Evolutionary conservation across 208 protist genomes (phyloP), one percentile per base, ranked within the genome.

Genomic region (Acanthamoeba castellanii): DNA sequence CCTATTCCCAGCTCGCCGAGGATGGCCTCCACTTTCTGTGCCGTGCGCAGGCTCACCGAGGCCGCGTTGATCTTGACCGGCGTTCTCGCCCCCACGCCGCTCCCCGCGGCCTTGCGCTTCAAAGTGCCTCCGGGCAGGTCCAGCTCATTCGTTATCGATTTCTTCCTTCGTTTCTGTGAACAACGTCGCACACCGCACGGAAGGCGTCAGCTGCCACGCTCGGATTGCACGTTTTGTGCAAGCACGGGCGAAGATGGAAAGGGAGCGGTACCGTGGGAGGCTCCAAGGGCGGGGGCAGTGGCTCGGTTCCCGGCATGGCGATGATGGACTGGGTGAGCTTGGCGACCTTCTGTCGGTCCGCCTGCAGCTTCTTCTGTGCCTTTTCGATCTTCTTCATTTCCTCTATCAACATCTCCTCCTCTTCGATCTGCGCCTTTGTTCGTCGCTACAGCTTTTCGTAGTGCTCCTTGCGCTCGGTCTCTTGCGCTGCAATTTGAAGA

Each of bases 251-350:
- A 11, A 57, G 7, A 57, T 22, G 52, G 18, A 11, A 22, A 22
- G 30, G 18, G 42, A 11, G 27, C 55, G 25, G 30, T 55, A 64
- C 81, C 22, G 81, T 47, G 16, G 81, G 52, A 52, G 42, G 81
- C 81, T 64, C 81, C 16, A 59, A 20, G 18, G 70, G 70, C 13
- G 70, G 70, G 20, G 61, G 61, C 61, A 81, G 70, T 3, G 70
- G 70, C 70, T 81, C 70, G 20, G 70, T 81, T 32, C 70, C 70
- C 18, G 70, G 70, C 70, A 81, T 81, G 70, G 70, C 70, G n/a
- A 81, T 66, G 34, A 88, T 42, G 22, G 81, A 88, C 50, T 88
- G 42, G 50, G 81, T 34, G 52, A 88, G 81, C 81, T 88, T 88
- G 42, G n/a, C 30, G 11, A 88, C 81, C 50, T 61, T 64, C 50